Evolutionary conservation across 306 rosid genomes (phyloP).

Genomic region (Prunus fruticosa): DNA sequence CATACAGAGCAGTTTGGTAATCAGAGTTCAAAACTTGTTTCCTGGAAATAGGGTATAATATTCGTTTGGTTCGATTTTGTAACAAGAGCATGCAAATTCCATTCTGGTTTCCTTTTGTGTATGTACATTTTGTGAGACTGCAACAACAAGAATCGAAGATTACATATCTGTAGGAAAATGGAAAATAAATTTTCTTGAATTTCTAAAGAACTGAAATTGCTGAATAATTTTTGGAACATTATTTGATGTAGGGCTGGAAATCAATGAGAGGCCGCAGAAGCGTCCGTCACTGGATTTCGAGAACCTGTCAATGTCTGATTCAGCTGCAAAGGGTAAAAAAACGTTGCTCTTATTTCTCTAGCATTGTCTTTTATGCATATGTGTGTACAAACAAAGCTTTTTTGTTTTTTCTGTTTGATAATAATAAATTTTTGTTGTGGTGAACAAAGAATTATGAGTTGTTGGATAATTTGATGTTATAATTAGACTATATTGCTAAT

Average conservation of each 20-base stretch:
- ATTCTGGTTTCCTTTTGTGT: too few relatives aligned
- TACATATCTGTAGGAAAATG: not conserved
- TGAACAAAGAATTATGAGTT: not conserved
- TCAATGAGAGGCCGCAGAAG: conserved; percentile 77
- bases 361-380: not conserved
- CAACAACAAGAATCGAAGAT: too few relatives aligned
- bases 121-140: too few relatives aligned
- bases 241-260: conserved; percentile 66
- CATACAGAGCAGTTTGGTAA: not conserved
- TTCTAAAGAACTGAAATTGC: not conserved
- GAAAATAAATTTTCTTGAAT: not conserved
- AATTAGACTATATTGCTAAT: not conserved
- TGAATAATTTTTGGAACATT: not conserved
- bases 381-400: not conserved
- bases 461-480: not conserved
- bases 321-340: conserved; percentile 47
- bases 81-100: too few relatives aligned
- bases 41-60: not conserved
- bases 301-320: conserved; percentile 54
- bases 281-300: conserved; percentile 73
- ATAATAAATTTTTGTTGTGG: not conserved
- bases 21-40: not conserved
- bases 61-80: not conserved
- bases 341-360: not conserved
- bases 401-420: not conserved